Percentiles rank a stretch among this genome's conserved stretches.
Evolutionary conservation across 352 stramenopile genomes (phyloP).

Genomic region (Phytopythium cucurbitacearum): DNA sequence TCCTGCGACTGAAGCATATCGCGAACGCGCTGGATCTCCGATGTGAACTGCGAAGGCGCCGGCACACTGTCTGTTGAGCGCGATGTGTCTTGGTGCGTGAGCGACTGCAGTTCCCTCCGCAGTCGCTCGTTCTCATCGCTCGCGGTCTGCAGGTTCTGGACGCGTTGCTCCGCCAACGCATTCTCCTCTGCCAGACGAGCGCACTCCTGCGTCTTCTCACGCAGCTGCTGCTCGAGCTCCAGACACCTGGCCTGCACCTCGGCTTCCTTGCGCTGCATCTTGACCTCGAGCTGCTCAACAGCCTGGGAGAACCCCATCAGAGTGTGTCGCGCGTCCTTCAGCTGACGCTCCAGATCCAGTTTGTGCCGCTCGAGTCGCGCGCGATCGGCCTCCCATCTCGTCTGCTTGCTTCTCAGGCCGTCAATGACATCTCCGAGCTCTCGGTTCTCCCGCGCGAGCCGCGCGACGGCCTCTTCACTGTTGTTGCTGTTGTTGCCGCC

Average conservation of each 20-base stretch:
- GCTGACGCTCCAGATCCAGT: constrained; percentile 47
- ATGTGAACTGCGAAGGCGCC: constrained; percentile 15
- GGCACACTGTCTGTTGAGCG: constrained; percentile 4
- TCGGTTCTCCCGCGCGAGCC: constrained; percentile 53
- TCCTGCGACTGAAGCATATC: constrained; percentile 28
- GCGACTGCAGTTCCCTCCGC: constrained; percentile 24
- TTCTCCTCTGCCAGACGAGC: constrained; percentile 28
- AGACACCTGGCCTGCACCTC: constrained; percentile 54
- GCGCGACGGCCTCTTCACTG: constrained; percentile 22
- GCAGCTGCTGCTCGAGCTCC: constrained; percentile 47
- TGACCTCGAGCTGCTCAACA: constrained; percentile 74
- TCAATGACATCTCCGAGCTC: constrained; percentile 59
- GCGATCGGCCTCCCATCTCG: constrained; percentile 36
- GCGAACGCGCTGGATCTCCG: constrained; percentile 22
- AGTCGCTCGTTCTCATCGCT: constrained; percentile 39
- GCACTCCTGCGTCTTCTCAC: constrained; percentile 35
- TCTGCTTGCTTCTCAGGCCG: constrained; percentile 30
- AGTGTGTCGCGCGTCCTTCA: constrained; percentile 50
- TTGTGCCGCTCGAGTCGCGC: constrained; percentile 36
- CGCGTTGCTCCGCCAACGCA: constrained; percentile 10
- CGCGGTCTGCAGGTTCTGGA: constrained; percentile 35
- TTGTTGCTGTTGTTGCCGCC: constrained; percentile 17
- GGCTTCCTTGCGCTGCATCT: constrained; percentile 68
- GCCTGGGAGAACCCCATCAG: constrained; percentile 60
- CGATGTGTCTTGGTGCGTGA: constrained; percentile 7